These are phyloP conservation scores for Panaeolus papilionaceus DNA, from an alignment of 768 basidiomycete genomes.

Conservation along the genomic window DNA sequence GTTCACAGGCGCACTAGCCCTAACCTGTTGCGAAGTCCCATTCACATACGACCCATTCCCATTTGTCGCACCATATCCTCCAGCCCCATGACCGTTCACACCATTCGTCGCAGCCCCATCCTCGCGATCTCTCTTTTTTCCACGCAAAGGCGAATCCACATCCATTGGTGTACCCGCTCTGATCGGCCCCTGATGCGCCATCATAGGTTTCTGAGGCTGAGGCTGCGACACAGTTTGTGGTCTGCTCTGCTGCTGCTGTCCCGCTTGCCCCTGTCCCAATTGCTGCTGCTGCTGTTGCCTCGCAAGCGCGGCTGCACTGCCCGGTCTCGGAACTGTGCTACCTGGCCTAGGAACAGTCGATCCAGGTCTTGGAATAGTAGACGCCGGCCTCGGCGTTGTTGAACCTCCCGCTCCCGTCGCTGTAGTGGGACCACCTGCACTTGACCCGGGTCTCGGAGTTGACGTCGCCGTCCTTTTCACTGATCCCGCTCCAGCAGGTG, in stretches of 20 bases:
- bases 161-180: constrained; percentile 39
- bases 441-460: constrained; percentile 44
- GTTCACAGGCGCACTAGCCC: constrained; percentile 15
- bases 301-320: constrained; percentile 30
- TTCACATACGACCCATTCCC: constrained; percentile 38
- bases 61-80: constrained; percentile 29
- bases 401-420: constrained; percentile 17
- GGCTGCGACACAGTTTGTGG: constrained; percentile 26
- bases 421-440: constrained; percentile 17
- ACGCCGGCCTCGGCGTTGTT: constrained; percentile 18
- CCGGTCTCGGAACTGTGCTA: constrained; percentile 36
- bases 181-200: constrained; percentile 26
- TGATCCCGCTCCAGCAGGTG: constrained; percentile 33
- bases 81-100: constrained; percentile 37
- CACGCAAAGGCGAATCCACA: constrained; percentile 40
- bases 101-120: constrained; percentile 32
- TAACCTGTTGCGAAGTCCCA: constrained; percentile 30
- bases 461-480: constrained; percentile 22
- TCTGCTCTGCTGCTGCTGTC: constrained; percentile 18
- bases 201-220: constrained; percentile 15
- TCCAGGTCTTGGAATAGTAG: constrained; percentile 32
- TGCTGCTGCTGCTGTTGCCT: constrained; percentile 17
- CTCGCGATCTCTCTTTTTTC: constrained; percentile 51
- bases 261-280: constrained; percentile 22
- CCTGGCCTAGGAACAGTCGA: constrained; percentile 25